Evolutionary conservation across 257 asterid species (phyloP), one percentile per base, ranked within the genome.

Genomic region (Solanum peruvianum): DNA sequence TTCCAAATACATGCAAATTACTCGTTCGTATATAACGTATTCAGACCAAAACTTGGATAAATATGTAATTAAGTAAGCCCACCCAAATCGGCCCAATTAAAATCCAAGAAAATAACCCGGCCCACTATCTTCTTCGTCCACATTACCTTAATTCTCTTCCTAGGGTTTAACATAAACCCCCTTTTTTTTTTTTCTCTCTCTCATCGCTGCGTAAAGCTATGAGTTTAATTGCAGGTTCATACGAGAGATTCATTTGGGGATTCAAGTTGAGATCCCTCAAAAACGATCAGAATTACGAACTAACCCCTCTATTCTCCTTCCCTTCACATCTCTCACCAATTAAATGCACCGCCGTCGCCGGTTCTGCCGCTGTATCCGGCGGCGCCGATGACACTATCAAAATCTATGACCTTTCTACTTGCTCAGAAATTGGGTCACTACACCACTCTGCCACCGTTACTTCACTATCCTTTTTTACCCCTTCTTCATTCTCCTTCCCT

Each of bases 161-260:
- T 78, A 78, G 84, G 84, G 84, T 78, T 78, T 78, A 25, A 45
- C 66, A 78, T 18, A 27, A 78, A 78, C 18, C 84, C 39, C 31
- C 31, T 31, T 2, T 31, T 33, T 72, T 29, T 0, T 29, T 11
- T 62, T 8, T 29, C 41, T 73, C 82, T 41, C 60, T 13, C 35
- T 13, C 31, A 1, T 18, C 58, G 2, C 83, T n/a, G 82, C 56
- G 5, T 25, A 49, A 47, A 72, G 23, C 72, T 72, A 94, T 95
- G 98, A 92, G 94, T 85, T 85, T 97, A 82, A 92, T 97, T 2
- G 99, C 99, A 3, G 99, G 99, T 37, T 97, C 99, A 3, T 97
- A 97, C 87, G 99, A 97, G 93, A 93, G 97, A 4, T 97, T 95
- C 94, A 90, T 97, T 20, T 97, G 99, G 99, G 99, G 99, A 21